These are phyloP conservation scores for Coemansia sp. DNA, from an alignment of 192 early-diverging fungal genomes.

Conservation along the genomic window DNA sequence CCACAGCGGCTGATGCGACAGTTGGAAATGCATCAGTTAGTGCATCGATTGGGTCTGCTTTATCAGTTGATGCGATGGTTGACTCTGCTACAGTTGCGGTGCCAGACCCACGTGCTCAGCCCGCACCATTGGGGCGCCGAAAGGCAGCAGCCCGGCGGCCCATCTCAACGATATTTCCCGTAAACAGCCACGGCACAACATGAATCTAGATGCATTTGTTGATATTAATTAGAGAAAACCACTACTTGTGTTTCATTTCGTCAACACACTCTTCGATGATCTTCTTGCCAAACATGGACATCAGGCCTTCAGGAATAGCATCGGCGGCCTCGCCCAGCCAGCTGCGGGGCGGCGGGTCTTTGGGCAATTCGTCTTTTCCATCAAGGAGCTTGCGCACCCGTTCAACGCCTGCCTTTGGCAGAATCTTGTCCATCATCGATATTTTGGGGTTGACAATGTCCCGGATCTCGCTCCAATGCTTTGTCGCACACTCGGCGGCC, in stretches of 20 bases:
- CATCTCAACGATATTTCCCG: conserved; percentile 31
- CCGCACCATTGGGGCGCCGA: conserved; percentile 11
- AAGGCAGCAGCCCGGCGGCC: conserved; percentile 24
- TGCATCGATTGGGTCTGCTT: neutral
- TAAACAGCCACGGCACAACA: neutral
- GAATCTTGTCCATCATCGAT: conserved; percentile 19
- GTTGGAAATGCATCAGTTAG: too few relatives aligned
- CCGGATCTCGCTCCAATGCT: conserved; percentile 41
- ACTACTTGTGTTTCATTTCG: conserved; percentile 13
- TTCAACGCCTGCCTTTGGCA: conserved; percentile 14
- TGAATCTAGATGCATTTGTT: too few relatives aligned
- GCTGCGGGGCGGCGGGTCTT: conserved; percentile 25
- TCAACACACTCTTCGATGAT: conserved; percentile 40
- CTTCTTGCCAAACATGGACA: conserved; percentile 42
- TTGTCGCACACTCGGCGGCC: conserved; percentile 24
- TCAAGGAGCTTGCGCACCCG: conserved; percentile 23
- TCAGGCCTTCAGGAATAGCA: conserved; percentile 26
- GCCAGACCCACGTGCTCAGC: neutral
- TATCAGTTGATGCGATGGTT: neutral
- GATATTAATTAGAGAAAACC: too few relatives aligned
- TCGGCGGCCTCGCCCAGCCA: conserved; percentile 40
- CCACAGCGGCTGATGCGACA: neutral
- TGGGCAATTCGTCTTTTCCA: conserved; percentile 20
- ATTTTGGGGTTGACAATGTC: conserved; percentile 30
- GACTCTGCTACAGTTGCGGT: neutral